Conservation (phyloP, 495 filamentous ascomycete genomes). For the Schizothecium vesticola region DNA sequence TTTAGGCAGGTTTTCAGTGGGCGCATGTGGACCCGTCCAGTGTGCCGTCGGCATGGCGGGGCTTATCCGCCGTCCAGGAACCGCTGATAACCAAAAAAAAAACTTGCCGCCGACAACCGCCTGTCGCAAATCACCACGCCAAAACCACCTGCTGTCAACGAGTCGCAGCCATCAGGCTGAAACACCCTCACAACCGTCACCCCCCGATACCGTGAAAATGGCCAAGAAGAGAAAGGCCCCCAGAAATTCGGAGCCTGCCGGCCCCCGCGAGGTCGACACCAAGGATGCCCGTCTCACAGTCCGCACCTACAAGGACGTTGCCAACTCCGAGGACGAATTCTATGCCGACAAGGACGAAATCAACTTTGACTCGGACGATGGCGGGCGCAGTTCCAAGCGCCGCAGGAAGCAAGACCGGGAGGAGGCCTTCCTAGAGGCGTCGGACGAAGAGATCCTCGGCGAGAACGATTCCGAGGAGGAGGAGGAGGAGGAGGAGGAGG, state of each 20-base stretch:
- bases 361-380: slow-evolving; percentile 74
- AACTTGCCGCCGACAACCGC: not conserved
- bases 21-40: not conserved
- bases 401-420: slow-evolving; percentile 60
- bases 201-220: slow-evolving; percentile 44
- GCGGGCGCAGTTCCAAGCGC: slow-evolving; percentile 71
- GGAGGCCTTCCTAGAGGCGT: slow-evolving; percentile 54
- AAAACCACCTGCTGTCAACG: not conserved
- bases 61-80: not conserved
- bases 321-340: slow-evolving; percentile 90
- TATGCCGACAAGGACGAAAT: slow-evolving; percentile 77
- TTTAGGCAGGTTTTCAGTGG: not conserved
- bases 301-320: slow-evolving; percentile 74
- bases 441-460: slow-evolving; percentile 75
- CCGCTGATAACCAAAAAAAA: not conserved
- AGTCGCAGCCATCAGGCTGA: not conserved
- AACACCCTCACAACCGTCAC: not conserved
- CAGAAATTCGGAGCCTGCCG: slow-evolving; percentile 35
- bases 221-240: slow-evolving; percentile 76
- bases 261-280: slow-evolving; percentile 46
- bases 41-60: not conserved
- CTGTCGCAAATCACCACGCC: not conserved
- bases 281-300: slow-evolving; percentile 55
- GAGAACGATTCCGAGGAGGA: slow-evolving; percentile 54
- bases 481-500: slow-evolving; percentile 45